Evolutionary conservation across 805 yeast genomes (phyloP).

Genomic region (Hanseniaspora pseudoguilliermondii): DNA sequence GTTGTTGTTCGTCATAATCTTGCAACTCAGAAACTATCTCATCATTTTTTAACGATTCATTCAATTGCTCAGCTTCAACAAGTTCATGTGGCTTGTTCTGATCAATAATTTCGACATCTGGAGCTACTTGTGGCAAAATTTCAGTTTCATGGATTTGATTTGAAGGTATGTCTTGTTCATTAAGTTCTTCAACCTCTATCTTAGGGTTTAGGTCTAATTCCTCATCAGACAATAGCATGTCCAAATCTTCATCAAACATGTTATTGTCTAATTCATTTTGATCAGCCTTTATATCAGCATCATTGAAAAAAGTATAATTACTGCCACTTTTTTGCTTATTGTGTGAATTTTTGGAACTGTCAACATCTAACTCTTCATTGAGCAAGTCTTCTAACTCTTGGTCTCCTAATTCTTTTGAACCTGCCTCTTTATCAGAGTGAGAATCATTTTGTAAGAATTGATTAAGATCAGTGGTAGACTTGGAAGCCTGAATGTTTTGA

Average conservation of each 20-base stretch:
- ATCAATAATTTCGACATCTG: neutral
- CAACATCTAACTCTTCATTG: neutral
- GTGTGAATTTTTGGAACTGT: neutral
- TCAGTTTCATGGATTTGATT: too few relatives aligned
- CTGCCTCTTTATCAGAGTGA: neutral
- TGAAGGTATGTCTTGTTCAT: neutral
- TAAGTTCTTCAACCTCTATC: neutral
- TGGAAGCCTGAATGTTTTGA: slow-evolving; percentile 22
- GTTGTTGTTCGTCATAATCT: neutral
- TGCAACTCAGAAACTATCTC: neutral
- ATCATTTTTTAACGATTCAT: neutral
- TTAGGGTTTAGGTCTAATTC: neutral
- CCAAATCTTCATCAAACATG: slow-evolving; percentile 8
- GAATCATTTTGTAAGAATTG: neutral
- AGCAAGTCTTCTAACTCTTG: slow-evolving; percentile 6
- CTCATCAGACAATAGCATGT: neutral
- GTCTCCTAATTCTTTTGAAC: neutral
- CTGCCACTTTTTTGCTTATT: neutral
- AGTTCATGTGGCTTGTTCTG: neutral
- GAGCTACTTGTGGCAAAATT: too few relatives aligned
- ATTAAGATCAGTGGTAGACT: slow-evolving; percentile 1
- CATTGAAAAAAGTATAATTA: slow-evolving; percentile 2
- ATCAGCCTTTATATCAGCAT: slow-evolving; percentile 18
- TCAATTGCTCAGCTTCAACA: neutral
- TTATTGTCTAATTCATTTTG: slow-evolving; percentile 10